Evolutionary conservation across 2,329 filamentous ascomycete species (phyloP).

Genomic region (Corinectria fuckeliana): DNA sequence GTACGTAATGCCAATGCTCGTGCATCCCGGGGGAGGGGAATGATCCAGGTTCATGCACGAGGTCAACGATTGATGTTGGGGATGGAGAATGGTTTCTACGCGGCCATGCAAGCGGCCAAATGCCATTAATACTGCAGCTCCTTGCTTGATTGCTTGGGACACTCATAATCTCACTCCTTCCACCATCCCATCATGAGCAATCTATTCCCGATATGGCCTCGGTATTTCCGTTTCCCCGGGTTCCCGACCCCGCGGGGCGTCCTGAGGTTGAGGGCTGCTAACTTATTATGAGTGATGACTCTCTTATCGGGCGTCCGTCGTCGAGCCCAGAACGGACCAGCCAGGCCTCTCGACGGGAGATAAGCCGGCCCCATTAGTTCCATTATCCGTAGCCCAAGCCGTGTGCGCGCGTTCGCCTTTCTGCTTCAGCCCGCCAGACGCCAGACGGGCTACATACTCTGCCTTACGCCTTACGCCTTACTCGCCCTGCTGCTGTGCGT

Average conservation of each 20-base stretch:
- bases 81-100: background rate
- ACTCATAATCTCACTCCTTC: too few relatives aligned
- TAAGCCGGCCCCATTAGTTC: constrained; percentile 1
- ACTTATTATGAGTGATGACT: too few relatives aligned
- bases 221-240: constrained; percentile 34
- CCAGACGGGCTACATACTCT: too few relatives aligned
- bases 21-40: background rate
- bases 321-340: background rate
- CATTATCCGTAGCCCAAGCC: background rate
- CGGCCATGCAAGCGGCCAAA: background rate
- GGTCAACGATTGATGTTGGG: background rate
- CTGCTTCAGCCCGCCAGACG: background rate
- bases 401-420: constrained; percentile 1
- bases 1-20: constrained; percentile 8
- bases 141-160: too few relatives aligned
- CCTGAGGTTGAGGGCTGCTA: background rate
- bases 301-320: constrained; percentile 24
- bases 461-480: constrained; percentile 1
- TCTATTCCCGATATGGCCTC: constrained; percentile 1
- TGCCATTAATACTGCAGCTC: too few relatives aligned
- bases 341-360: background rate
- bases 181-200: background rate
- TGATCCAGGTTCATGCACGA: background rate
- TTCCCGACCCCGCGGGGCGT: constrained; percentile 34
- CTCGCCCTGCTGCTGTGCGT: too few relatives aligned